A percentile compares a stretch with the other conserved stretches of the same genome.
These are phyloP conservation scores for Isatis tinctoria DNA, from an alignment of 345 rosid species.

Conservation along the genomic window DNA sequence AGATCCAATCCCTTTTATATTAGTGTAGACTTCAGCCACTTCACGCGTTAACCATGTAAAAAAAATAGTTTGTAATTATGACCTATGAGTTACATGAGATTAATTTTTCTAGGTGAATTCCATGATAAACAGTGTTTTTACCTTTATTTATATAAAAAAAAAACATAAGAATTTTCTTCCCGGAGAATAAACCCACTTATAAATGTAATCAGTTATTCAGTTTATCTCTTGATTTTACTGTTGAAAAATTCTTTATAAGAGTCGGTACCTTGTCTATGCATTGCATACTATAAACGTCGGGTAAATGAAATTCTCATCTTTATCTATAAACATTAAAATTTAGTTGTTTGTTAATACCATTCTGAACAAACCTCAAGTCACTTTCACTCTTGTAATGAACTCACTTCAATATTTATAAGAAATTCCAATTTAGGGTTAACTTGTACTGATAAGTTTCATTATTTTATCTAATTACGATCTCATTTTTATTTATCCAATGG, in stretches of 20 bases:
- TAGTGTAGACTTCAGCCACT: neutral
- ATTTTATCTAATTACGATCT: neutral
- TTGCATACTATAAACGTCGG: slow-evolving; percentile 12
- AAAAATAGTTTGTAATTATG: neutral
- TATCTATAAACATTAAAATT: neutral
- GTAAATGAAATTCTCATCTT: slow-evolving; percentile 16
- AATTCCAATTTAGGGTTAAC: neutral
- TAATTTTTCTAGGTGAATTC: neutral
- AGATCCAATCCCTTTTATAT: too few relatives aligned
- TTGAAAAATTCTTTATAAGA: neutral
- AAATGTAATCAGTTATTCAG: neutral
- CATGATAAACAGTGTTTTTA: neutral
- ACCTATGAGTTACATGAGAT: neutral
- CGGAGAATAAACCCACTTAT: neutral
- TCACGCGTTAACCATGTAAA: neutral
- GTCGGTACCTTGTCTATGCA: slow-evolving; percentile 15
- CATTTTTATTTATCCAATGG: neutral
- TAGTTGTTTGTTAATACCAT: neutral
- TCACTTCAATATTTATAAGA: neutral
- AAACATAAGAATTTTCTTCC: neutral
- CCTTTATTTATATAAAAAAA: neutral
- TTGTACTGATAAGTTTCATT: slow-evolving; percentile 2
- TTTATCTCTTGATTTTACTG: neutral
- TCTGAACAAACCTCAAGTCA: neutral
- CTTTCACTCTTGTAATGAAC: neutral